A percentile compares a stretch with the other conserved stretches of the same genome.
Conservation (phyloP, 2,329 filamentous ascomycete genomes). For the Cylindrodendrum hubeiense region DNA sequence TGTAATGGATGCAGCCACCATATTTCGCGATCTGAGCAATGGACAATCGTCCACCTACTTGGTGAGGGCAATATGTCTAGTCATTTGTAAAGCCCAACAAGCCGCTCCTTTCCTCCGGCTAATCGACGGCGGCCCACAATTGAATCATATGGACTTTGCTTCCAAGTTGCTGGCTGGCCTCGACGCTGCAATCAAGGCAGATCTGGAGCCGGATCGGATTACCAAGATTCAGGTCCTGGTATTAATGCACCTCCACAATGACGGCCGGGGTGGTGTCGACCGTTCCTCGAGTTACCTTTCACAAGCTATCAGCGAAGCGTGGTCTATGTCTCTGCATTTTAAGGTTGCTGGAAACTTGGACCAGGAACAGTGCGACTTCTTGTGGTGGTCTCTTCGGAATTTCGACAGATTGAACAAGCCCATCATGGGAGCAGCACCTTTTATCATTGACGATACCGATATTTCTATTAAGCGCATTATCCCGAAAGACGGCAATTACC, state of each 20-base stretch:
- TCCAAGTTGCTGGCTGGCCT: slow-evolving; percentile 33
- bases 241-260: slow-evolving; percentile 43
- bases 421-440: slow-evolving; percentile 24
- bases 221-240: slow-evolving; percentile 41
- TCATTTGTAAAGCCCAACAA: slow-evolving; percentile 40
- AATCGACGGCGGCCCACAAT: slow-evolving; percentile 16
- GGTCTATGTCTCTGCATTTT: slow-evolving; percentile 32
- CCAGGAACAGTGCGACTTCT: slow-evolving; percentile 16
- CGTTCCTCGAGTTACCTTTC: slow-evolving; percentile 37
- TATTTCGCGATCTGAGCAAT: slow-evolving; percentile 27
- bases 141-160: slow-evolving; percentile 34
- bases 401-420: slow-evolving; percentile 29
- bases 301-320: slow-evolving; percentile 43
- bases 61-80: slow-evolving; percentile 40
- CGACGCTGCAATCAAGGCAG: slow-evolving; percentile 41
- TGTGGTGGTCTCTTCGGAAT: slow-evolving; percentile 28
- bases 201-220: slow-evolving; percentile 40
- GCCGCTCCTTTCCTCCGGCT: slow-evolving; percentile 39
- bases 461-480: slow-evolving; percentile 13
- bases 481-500: slow-evolving; percentile 7
- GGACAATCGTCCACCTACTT: slow-evolving; percentile 36
- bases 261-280: slow-evolving; percentile 38
- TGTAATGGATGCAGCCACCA: slow-evolving; percentile 16
- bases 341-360: slow-evolving; percentile 12
- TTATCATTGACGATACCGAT: slow-evolving; percentile 28